Percentiles rank a stretch among this genome's conserved stretches.
These are phyloP conservation scores for Crinitomyces ghanaensis DNA, from an alignment of 805 yeast genomes.

Conservation along the genomic window DNA sequence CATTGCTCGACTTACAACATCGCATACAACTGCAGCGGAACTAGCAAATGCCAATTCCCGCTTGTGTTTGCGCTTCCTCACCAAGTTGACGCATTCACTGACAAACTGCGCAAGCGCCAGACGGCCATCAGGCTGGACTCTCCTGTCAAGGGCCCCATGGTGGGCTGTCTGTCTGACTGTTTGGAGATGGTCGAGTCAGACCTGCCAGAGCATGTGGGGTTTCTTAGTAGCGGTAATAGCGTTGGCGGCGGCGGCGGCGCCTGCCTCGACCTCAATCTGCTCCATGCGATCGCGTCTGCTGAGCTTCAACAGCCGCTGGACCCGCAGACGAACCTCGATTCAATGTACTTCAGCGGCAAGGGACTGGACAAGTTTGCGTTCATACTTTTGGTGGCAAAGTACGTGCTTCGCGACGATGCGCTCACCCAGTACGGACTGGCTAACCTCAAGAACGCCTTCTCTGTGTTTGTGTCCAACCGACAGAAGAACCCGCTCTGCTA, in stretches of 20 bases:
- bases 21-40: slow-evolving; percentile 33
- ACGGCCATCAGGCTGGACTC: slow-evolving; percentile 23
- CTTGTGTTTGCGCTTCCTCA: slow-evolving; percentile 64
- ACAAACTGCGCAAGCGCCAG: slow-evolving; percentile 9
- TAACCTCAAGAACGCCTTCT: slow-evolving; percentile 55
- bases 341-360: slow-evolving; percentile 88
- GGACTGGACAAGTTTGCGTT: slow-evolving; percentile 82
- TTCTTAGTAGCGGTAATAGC: slow-evolving; percentile 45
- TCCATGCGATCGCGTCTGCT: slow-evolving; percentile 35
- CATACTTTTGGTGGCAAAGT: slow-evolving; percentile 54
- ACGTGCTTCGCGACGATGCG: slow-evolving; percentile 45
- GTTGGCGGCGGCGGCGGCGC: slow-evolving; percentile 7
- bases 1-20: slow-evolving; percentile 41
- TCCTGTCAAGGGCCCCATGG: slow-evolving; percentile 33
- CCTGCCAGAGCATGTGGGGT: slow-evolving; percentile 34
- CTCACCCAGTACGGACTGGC: slow-evolving; percentile 43
- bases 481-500: slow-evolving; percentile 68
- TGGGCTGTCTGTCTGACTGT: slow-evolving; percentile 26
- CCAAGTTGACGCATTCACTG: slow-evolving; percentile 38
- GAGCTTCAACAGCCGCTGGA: slow-evolving; percentile 48
- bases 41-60: slow-evolving; percentile 31
- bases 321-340: slow-evolving; percentile 52
- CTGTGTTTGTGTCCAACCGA: slow-evolving; percentile 52
- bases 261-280: slow-evolving; percentile 3
- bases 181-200: slow-evolving; percentile 27